These are phyloP conservation scores for Suhomyces guaymorum DNA, from an alignment of 1,139 yeast species.

Conservation along the genomic window DNA sequence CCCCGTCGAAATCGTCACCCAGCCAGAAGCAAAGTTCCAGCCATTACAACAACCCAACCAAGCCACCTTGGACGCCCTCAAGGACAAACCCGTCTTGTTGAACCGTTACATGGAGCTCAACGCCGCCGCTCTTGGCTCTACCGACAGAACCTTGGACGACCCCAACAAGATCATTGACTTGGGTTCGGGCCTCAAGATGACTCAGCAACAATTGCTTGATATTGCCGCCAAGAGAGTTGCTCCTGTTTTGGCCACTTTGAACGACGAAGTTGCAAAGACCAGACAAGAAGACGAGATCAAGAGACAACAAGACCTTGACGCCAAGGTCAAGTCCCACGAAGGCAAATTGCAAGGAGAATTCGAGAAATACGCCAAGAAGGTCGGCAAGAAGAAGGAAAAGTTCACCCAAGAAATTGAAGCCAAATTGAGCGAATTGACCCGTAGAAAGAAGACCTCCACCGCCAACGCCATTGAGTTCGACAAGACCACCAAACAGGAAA, in stretches of 20 bases:
- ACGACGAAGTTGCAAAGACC: slow-evolving; percentile 51
- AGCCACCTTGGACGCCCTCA: slow-evolving; percentile 43
- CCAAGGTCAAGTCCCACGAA: slow-evolving; percentile 45
- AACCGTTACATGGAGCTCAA: slow-evolving; percentile 51
- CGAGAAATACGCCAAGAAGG: slow-evolving; percentile 39
- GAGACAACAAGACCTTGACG: slow-evolving; percentile 40
- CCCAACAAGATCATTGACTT: slow-evolving; percentile 52
- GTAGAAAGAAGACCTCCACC: slow-evolving; percentile 33
- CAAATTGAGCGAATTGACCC: slow-evolving; percentile 35
- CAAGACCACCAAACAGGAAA: slow-evolving; percentile 40
- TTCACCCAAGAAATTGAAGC: slow-evolving; percentile 42
- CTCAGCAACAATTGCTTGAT: slow-evolving; percentile 56
- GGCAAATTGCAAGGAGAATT: slow-evolving; percentile 44
- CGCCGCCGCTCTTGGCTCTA: slow-evolving; percentile 48
- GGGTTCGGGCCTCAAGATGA: slow-evolving; percentile 56
- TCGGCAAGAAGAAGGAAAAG: slow-evolving; percentile 43
- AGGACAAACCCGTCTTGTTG: slow-evolving; percentile 51
- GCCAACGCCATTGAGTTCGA: slow-evolving; percentile 39
- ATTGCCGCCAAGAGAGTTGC: slow-evolving; percentile 59
- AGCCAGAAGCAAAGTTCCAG: slow-evolving; percentile 35
- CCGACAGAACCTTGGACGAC: slow-evolving; percentile 48
- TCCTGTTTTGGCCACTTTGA: slow-evolving; percentile 53
- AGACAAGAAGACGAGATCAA: slow-evolving; percentile 49
- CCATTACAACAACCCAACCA: slow-evolving; percentile 39
- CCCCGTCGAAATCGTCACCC: slow-evolving; percentile 37